Evolutionary conservation across 1,139 yeast species (phyloP), one percentile per base, ranked within the genome.

Genomic region (Komagataea norvegica): DNA sequence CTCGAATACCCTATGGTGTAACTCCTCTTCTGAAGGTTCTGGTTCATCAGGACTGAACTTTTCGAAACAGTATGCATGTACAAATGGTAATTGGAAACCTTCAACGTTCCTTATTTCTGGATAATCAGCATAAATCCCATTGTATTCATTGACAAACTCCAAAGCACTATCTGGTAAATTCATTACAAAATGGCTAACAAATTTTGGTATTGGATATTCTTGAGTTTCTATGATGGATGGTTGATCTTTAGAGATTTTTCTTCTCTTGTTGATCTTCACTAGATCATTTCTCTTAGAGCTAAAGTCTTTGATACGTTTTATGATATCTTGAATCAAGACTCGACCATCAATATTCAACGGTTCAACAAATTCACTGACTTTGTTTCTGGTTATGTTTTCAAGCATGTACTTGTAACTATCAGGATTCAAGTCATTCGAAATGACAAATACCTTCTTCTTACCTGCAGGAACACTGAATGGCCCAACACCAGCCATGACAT

Each of bases 401-500:
- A 67, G 60, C 61, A 93, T 68, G 51, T 83, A 82, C 46, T 75
- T 74, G 61, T 65, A 84, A 38, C 95, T 80, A 45, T 83, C 85
- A 0, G 97, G 97, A 54, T 93, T 93, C 56, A 93, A 68, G 59
- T 93, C 99, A 57, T 89, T 93, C 14, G 97, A 96, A 52, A 89
- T 67, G 0, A 86, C 95, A 38, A 89, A 60, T 4, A 79, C 85
- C 15, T 73, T 71, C 44, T 82, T 86, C 60, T 84, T 88, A 14
- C 89, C 98, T 1, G 96, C 96, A 0, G 99, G 99, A 1, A 91
- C 77, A 2, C 95, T 93, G 66, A 93, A 93, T 3, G 99, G 99
- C 0, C 99, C 99, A 3, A 93, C 98, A 25, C 99, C 99, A 1
- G 96, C 98, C 74, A 93, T 86, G 0, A 88, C 97, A 65, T 93